These are phyloP conservation scores for Apiospora sp. DNA, from an alignment of 2,329 filamentous ascomycete genomes.

Conservation along the genomic window DNA sequence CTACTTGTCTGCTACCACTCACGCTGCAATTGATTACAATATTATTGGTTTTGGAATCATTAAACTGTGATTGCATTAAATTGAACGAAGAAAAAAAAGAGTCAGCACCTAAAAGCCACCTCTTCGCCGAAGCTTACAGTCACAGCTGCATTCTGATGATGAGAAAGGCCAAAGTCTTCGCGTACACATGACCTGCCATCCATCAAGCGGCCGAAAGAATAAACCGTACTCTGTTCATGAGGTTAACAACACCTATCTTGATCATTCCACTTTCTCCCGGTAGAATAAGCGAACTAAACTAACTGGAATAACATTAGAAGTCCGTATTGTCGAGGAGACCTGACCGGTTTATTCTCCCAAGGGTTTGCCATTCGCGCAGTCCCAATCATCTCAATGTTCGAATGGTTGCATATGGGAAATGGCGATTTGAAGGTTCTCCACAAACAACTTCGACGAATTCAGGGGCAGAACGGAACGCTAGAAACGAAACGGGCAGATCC, in stretches of 20 bases:
- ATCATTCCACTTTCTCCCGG: too few relatives aligned
- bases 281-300: too few relatives aligned
- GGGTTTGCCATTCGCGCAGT: too few relatives aligned
- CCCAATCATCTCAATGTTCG: background rate
- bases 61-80: background rate
- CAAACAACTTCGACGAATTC: slow-evolving; percentile 24
- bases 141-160: background rate
- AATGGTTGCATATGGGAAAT: slow-evolving; percentile 17
- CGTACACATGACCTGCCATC: background rate
- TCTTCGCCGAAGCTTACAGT: background rate
- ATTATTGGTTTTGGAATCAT: background rate
- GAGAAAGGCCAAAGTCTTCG: background rate
- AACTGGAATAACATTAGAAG: too few relatives aligned
- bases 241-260: too few relatives aligned
- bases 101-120: background rate
- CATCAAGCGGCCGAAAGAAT: too few relatives aligned
- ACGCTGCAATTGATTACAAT: background rate
- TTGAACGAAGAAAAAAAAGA: background rate
- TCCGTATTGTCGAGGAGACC: too few relatives aligned
- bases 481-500: slow-evolving; percentile 24
- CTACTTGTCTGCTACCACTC: background rate
- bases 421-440: slow-evolving; percentile 21
- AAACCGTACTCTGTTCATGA: too few relatives aligned
- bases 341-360: too few relatives aligned
- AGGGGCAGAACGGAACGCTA: slow-evolving; percentile 21